These are phyloP conservation scores for Trametes sanguinea DNA, from an alignment of 768 basidiomycete genomes.

Conservation along the genomic window DNA sequence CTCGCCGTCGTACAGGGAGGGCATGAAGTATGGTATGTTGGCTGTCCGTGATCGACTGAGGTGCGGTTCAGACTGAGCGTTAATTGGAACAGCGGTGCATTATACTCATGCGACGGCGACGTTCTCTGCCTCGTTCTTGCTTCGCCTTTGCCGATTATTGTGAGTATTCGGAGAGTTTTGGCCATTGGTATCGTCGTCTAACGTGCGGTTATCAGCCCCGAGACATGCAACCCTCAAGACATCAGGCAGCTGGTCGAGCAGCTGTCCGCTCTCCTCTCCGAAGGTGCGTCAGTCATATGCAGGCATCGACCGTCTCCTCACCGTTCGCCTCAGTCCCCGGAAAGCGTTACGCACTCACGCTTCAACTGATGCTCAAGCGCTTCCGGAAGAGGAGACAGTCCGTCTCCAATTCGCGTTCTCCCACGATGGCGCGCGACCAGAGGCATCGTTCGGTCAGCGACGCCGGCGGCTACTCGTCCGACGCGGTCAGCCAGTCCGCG, in stretches of 20 bases:
- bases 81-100: conserved; percentile 63
- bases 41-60: neutral
- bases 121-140: conserved; percentile 87
- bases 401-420: conserved; percentile 60
- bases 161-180: conserved; percentile 40
- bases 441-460: conserved; percentile 51
- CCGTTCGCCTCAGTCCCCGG: conserved; percentile 68
- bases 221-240: conserved; percentile 75
- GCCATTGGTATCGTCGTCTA: no score
- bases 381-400: conserved; percentile 58
- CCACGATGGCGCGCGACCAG: conserved; percentile 51
- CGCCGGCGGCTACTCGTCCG: conserved; percentile 33
- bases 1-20: conserved; percentile 82
- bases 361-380: conserved; percentile 87
- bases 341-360: conserved; percentile 86
- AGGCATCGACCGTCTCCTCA: conserved; percentile 24
- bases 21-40: conserved; percentile 83
- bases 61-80: neutral
- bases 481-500: conserved; percentile 37
- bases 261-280: conserved; percentile 72
- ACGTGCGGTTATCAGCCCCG: conserved; percentile 54
- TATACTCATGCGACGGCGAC: conserved; percentile 93
- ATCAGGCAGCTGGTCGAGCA: conserved; percentile 79
- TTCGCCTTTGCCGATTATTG: conserved; percentile 87
- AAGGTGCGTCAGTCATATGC: conserved; percentile 51